phyloP scores from a whole-genome alignment of 371 early-diverging fungal genomes.

The Lichtheimia corymbifera region DNA sequence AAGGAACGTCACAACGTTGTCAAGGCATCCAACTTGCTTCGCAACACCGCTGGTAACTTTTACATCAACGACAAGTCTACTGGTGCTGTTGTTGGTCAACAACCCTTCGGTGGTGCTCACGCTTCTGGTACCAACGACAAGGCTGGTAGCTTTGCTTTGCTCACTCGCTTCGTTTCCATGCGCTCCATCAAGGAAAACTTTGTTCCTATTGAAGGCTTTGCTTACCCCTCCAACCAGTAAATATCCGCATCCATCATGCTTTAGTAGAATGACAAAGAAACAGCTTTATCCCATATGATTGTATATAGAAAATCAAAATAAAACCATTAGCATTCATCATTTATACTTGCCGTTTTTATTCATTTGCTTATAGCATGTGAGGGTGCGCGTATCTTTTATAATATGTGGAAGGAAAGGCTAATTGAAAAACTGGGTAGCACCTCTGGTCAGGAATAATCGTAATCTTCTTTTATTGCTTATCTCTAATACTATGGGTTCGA shows the following conservation, averaged over 20 bases:
- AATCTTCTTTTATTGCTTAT: too few relatives aligned
- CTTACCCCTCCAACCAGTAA: conserved; percentile 83
- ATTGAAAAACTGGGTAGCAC: too few relatives aligned
- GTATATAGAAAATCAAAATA: too few relatives aligned
- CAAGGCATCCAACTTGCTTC: conserved; percentile 73
- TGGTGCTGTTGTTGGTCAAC: conserved; percentile 98
- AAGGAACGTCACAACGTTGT: conserved; percentile 82
- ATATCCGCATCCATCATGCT: background rate
- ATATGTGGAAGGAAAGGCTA: too few relatives aligned
- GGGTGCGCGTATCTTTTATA: too few relatives aligned
- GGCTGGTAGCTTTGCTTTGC: conserved; percentile 78
- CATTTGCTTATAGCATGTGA: too few relatives aligned
- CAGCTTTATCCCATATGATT: too few relatives aligned
- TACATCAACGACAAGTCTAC: conserved; percentile 99
- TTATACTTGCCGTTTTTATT: too few relatives aligned
- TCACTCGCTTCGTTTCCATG: conserved; percentile 86
- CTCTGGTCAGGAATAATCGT: too few relatives aligned
- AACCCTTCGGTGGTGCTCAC: conserved; percentile 96
- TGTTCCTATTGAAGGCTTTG: conserved; percentile 74
- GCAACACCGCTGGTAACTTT: conserved; percentile 95
- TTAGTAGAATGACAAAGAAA: too few relatives aligned
- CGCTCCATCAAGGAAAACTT: conserved; percentile 97
- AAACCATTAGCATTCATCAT: too few relatives aligned
- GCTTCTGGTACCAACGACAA: conserved; percentile 98
- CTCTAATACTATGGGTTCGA: too few relatives aligned